phyloP scores from a whole-genome alignment of 768 basidiomycete species.

The Phylloporus scabripes region DNA sequence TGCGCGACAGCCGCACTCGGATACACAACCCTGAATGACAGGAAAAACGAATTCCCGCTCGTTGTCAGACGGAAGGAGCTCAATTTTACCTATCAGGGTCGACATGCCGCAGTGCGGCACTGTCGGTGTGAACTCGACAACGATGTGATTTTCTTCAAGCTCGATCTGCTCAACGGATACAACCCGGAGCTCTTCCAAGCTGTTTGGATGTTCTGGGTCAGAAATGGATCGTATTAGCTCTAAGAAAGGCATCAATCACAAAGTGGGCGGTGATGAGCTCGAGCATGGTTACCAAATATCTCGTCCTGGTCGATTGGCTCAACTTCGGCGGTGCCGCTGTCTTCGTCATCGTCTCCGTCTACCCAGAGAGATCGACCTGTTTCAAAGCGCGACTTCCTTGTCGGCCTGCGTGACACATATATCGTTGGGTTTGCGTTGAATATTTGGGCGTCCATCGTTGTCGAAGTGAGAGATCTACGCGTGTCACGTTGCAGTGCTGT shows the following conservation, averaged over 20 bases:
- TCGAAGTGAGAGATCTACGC: background rate
- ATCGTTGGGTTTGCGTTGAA: conserved; percentile 92
- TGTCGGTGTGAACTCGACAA: conserved; percentile 94
- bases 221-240: conserved; percentile 89
- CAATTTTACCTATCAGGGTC: conserved; percentile 76
- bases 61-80: background rate
- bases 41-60: background rate
- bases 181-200: conserved; percentile 91
- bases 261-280: background rate
- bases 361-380: conserved; percentile 58
- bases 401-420: conserved; percentile 48
- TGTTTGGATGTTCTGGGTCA: conserved; percentile 93
- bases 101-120: conserved; percentile 98
- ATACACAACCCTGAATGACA: conserved; percentile 69
- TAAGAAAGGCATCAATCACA: conserved; percentile 28
- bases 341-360: conserved; percentile 38
- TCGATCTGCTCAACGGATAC: conserved; percentile 85
- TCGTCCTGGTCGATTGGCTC: conserved; percentile 87
- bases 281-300: conserved; percentile 65
- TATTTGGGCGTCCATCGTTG: conserved; percentile 48
- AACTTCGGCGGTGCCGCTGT: conserved; percentile 37
- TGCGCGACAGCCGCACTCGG: conserved; percentile 82
- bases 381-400: conserved; percentile 38
- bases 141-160: conserved; percentile 57
- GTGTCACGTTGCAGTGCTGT: conserved; percentile 12